Percentiles rank a stretch among this genome's conserved stretches.
Conservation (phyloP, 2,329 filamentous ascomycete species). For the Talaromyces sp. region DNA sequence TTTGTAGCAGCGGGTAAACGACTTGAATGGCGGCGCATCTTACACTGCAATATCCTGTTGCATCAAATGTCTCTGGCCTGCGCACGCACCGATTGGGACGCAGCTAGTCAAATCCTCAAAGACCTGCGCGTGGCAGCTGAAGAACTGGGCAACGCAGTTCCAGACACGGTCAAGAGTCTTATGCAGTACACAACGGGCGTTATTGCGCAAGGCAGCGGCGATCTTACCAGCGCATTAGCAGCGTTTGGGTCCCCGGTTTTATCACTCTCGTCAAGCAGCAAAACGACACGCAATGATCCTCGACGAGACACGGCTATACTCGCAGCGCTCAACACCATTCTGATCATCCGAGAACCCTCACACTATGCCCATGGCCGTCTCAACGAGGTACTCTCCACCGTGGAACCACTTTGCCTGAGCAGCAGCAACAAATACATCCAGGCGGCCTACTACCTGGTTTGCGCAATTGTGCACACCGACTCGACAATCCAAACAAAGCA, state of each 20-base stretch:
- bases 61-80: conserved; percentile 65
- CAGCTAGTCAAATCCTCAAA: conserved; percentile 54
- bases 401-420: conserved; percentile 62
- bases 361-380: conserved; percentile 56
- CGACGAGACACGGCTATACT: conserved; percentile 62
- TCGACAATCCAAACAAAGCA: conserved; percentile 74
- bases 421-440: conserved; percentile 71
- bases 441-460: conserved; percentile 70
- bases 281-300: conserved; percentile 42
- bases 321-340: conserved; percentile 59
- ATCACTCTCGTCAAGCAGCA: conserved; percentile 40
- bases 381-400: conserved; percentile 55
- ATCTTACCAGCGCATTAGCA: conserved; percentile 61
- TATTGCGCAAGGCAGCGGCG: conserved; percentile 70
- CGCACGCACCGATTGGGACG: conserved; percentile 64
- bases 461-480: conserved; percentile 61
- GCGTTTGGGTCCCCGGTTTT: conserved; percentile 62
- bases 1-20: conserved; percentile 55
- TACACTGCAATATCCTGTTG: conserved; percentile 66
- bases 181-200: conserved; percentile 69
- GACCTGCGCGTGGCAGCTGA: conserved; percentile 46
- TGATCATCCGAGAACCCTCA: conserved; percentile 62
- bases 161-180: conserved; percentile 46
- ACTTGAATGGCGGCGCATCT: conserved; percentile 59
- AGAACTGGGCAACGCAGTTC: conserved; percentile 36